Base-by-base conservation (phyloP, 139 green algal genomes). In the Chlorella sp. region DNA sequence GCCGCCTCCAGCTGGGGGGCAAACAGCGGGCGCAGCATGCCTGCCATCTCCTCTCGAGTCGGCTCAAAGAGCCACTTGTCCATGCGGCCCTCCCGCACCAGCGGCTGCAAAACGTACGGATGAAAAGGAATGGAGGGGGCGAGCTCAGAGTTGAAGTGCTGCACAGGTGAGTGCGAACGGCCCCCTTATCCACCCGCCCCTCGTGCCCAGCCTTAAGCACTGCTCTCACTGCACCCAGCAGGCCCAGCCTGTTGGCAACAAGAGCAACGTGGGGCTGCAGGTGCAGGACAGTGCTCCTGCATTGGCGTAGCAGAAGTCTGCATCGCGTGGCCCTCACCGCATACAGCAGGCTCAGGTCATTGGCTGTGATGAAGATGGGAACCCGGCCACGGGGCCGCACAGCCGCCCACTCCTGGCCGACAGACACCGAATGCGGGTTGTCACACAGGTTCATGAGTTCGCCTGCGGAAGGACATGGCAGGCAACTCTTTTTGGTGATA, bases 181-280 rank as follows among this genome's bases (percentile, higher is more conserved):
- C 83, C 26, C 87, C 87, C 80, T 89, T 91, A 65, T 94, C 91
- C 92, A 95, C 95, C 62, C 92, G 90, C 0, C 91, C 91, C 34
- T 93, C 84, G n/a, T n/a, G n/a, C n/a, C n/a, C n/a, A n/a, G n/a
- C n/a, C n/a, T n/a, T n/a, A n/a, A n/a, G 44, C 44, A 51, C 7
- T 51, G 44, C 44, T 16, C 44, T 51, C 44, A 51, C 44, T 9
- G 44, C 44, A 51, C 9, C 6, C 44, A 51, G 44, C 44, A 51
- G 6, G 44, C 44, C 9, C 44, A 51, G 44, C 7, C 9, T 9
- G 44, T 51, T 51, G 44, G 44, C 44, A n/a, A n/a, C n/a, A n/a
- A n/a, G n/a, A n/a, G n/a, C n/a, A n/a, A n/a, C n/a, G n/a, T n/a
- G n/a, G n/a, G n/a, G n/a, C n/a, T n/a, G n/a, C n/a, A n/a, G n/a